These are phyloP conservation scores for Begonia masoniana DNA, from an alignment of 306 rosid species.

Conservation along the genomic window DNA sequence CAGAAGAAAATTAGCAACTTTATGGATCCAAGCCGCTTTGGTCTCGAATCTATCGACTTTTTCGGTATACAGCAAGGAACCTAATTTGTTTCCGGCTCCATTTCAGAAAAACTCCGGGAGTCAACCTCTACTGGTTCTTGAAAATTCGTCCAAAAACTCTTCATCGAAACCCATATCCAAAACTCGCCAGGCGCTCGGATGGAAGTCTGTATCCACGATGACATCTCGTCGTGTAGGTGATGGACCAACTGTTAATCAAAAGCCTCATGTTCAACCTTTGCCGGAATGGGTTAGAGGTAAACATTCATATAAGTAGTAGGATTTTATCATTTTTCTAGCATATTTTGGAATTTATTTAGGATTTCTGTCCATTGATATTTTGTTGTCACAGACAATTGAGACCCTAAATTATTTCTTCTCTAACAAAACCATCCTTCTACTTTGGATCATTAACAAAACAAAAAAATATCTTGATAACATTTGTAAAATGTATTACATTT, in stretches of 20 bases:
- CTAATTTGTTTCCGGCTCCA: constrained; percentile 24
- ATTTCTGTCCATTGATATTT: no score
- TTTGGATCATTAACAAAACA: no score
- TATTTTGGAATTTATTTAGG: no score
- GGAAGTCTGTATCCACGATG: constrained; percentile 35
- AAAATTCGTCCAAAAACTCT: constrained; percentile 45
- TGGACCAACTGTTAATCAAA: constrained; percentile 28
- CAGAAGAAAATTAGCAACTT: constrained; percentile 47
- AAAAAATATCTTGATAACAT: no score
- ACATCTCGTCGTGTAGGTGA: constrained; percentile 41
- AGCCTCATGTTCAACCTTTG: constrained; percentile 42
- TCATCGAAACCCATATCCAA: constrained; percentile 41
- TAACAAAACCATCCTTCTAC: no score
- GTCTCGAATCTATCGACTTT: constrained; percentile 69
- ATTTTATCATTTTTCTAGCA: no score
- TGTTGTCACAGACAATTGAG: no score
- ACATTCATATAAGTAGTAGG: no score
- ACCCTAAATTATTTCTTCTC: no score
- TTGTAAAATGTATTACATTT: no score
- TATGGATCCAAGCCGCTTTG: constrained; percentile 88
- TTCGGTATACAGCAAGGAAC: constrained; percentile 42
- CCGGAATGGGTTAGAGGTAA: constrained; percentile 60
- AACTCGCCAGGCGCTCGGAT: constrained; percentile 24
- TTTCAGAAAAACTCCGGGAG: constrained; percentile 40
- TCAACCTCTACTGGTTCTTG: constrained; percentile 49